phyloP scores from a whole-genome alignment of 2,329 filamentous ascomycete species.

The Colletotrichum coccodes region DNA sequence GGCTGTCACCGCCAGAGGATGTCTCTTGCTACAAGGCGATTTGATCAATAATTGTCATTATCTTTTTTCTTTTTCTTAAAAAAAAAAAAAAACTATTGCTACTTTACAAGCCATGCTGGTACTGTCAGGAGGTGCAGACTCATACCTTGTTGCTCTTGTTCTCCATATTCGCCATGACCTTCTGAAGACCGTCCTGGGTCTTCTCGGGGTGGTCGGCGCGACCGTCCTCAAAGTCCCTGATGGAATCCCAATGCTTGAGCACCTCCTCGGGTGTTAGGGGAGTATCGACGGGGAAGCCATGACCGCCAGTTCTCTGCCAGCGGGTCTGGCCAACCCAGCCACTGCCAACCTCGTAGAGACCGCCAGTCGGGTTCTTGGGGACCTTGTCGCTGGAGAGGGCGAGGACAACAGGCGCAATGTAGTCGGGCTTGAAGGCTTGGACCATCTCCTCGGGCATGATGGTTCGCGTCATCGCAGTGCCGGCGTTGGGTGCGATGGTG shows the following conservation, averaged over 20 bases:
- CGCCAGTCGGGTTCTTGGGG: constrained; percentile 84
- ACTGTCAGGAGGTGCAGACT: constrained; percentile 37
- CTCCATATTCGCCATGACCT: constrained; percentile 82
- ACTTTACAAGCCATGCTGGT: constrained; percentile 25
- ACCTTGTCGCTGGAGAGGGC: constrained; percentile 87
- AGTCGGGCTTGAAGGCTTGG: constrained; percentile 98
- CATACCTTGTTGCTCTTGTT: constrained; percentile 77
- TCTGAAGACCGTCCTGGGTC: constrained; percentile 79
- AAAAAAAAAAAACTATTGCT: constrained; percentile 39
- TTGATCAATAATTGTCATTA: constrained; percentile 34
- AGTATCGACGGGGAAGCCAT: constrained; percentile 90
- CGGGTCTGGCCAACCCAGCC: constrained; percentile 93
- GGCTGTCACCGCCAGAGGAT: constrained; percentile 40
- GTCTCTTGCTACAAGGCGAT: constrained; percentile 27
- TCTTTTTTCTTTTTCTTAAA: constrained; percentile 16
- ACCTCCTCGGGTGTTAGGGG: constrained; percentile 88
- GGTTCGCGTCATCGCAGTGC: constrained; percentile 92
- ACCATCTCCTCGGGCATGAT: constrained; percentile 98
- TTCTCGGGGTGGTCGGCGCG: constrained; percentile 88
- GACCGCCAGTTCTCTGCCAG: constrained; percentile 92
- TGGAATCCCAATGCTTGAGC: constrained; percentile 77
- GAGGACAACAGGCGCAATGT: constrained; percentile 92
- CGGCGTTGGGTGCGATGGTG: constrained; percentile 97
- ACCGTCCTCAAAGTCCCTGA: constrained; percentile 88
- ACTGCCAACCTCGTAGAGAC: constrained; percentile 92